Percentiles rank a stretch among this genome's conserved stretches.
Evolutionary conservation across 352 stramenopile genomes (phyloP).

Genomic region (Elongisporangium prolatum): DNA sequence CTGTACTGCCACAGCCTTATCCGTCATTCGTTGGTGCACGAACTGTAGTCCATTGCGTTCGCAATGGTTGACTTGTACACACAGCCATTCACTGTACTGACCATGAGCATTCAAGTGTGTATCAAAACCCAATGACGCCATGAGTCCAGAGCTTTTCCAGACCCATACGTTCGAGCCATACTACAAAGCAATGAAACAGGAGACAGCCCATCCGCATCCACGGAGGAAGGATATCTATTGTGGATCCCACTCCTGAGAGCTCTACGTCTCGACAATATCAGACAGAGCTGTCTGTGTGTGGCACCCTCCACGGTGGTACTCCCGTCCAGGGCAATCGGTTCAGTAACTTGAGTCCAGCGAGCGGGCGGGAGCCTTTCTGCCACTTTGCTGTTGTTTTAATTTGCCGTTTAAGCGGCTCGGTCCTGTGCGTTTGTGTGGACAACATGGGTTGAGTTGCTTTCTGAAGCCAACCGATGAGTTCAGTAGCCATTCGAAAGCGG

Average conservation of each 20-base stretch:
- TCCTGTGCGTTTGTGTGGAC: neutral
- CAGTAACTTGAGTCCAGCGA: neutral
- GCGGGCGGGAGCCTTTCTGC: no score
- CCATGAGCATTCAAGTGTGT: neutral
- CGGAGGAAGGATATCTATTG: no score
- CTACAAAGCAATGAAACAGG: neutral
- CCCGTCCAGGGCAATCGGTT: neutral
- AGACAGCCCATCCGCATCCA: neutral
- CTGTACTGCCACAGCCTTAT: no score
- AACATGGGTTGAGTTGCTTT: neutral
- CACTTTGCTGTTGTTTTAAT: neutral
- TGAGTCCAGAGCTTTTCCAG: neutral
- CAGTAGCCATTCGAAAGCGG: neutral
- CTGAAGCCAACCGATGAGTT: neutral
- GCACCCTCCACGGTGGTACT: neutral
- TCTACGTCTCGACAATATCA: neutral
- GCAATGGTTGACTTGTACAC: neutral
- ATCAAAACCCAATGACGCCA: neutral
- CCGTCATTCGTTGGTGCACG: no score
- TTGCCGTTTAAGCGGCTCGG: neutral
- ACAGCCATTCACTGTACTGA: neutral
- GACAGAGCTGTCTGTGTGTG: neutral
- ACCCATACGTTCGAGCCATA: neutral
- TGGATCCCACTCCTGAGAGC: neutral
- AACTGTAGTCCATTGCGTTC: neutral